Evolutionary conservation across 2,329 filamentous ascomycete species (phyloP).

Genomic region (Hymenoscyphus occultus): DNA sequence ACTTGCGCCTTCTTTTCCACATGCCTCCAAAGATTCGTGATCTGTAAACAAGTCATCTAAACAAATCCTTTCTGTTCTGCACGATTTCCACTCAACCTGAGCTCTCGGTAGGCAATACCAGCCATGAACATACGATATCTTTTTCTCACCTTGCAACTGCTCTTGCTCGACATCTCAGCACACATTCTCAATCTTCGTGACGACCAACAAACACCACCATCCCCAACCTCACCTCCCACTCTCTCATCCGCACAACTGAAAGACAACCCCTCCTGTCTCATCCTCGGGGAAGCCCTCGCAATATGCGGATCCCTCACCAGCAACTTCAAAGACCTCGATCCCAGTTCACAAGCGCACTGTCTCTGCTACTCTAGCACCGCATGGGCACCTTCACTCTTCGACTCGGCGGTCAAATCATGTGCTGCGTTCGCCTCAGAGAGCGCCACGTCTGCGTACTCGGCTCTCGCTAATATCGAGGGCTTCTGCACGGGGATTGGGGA

Average conservation of each 20-base stretch:
- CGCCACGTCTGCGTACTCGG: constrained; percentile 17
- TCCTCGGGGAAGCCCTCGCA: constrained; percentile 25
- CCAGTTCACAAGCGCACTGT: constrained; percentile 29
- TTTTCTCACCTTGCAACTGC: constrained; percentile 5
- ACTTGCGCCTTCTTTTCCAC: background rate
- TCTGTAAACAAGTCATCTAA: background rate
- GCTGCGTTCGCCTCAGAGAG: constrained; percentile 24
- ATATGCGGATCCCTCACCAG: constrained; percentile 27
- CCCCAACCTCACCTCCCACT: constrained; percentile 1
- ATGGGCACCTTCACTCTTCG: constrained; percentile 29
- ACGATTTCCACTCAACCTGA: background rate
- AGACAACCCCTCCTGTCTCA: constrained; percentile 19
- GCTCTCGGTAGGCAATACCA: background rate
- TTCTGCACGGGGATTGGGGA: constrained; percentile 30
- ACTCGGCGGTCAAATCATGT: constrained; percentile 26
- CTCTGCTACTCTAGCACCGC: constrained; percentile 30
- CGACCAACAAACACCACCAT: background rate
- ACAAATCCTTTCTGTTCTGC: background rate
- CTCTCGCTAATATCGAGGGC: constrained; percentile 21
- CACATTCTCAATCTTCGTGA: background rate
- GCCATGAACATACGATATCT: constrained; percentile 3
- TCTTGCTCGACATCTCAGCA: constrained; percentile 5
- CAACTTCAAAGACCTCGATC: constrained; percentile 24
- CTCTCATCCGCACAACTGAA: constrained; percentile 12
- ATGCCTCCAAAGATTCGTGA: background rate